These are phyloP conservation scores for Coemansia linderi DNA, from an alignment of 371 early-diverging fungal species.

Conservation along the genomic window DNA sequence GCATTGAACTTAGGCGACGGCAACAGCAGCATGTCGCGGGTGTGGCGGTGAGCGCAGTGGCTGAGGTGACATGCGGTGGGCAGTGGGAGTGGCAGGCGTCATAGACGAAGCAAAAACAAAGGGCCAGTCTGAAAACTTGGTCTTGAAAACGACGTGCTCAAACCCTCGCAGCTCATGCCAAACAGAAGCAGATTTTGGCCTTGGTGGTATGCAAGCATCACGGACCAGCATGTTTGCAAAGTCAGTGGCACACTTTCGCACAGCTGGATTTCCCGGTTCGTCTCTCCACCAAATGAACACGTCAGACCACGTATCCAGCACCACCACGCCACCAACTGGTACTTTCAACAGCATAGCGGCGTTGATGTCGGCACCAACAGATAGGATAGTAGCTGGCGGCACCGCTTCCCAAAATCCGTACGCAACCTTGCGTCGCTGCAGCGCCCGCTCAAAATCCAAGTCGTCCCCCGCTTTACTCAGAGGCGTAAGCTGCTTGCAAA, in stretches of 20 bases:
- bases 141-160: conserved; percentile 50
- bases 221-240: conserved; percentile 46
- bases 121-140: conserved; percentile 53
- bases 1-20: conserved; percentile 14
- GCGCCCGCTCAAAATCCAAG: conserved; percentile 44
- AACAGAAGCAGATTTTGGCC: conserved; percentile 43
- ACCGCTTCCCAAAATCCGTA: conserved; percentile 51
- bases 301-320: conserved; percentile 52
- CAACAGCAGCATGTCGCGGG: conserved; percentile 14
- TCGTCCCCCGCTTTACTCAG: conserved; percentile 35
- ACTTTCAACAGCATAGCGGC: conserved; percentile 47
- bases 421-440: conserved; percentile 47
- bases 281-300: conserved; percentile 54
- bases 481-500: conserved; percentile 36
- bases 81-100: conserved; percentile 6
- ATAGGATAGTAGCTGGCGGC: conserved; percentile 45
- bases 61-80: conserved; percentile 11
- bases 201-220: conserved; percentile 46
- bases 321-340: conserved; percentile 44
- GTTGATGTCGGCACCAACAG: conserved; percentile 40
- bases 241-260: conserved; percentile 44
- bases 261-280: conserved; percentile 46
- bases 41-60: conserved; percentile 30
- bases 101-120: conserved; percentile 42
- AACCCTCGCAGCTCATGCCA: conserved; percentile 49